Base-by-base conservation (phyloP, 768 basidiomycete genomes). In the Mrakia hoshinonis region DNA sequence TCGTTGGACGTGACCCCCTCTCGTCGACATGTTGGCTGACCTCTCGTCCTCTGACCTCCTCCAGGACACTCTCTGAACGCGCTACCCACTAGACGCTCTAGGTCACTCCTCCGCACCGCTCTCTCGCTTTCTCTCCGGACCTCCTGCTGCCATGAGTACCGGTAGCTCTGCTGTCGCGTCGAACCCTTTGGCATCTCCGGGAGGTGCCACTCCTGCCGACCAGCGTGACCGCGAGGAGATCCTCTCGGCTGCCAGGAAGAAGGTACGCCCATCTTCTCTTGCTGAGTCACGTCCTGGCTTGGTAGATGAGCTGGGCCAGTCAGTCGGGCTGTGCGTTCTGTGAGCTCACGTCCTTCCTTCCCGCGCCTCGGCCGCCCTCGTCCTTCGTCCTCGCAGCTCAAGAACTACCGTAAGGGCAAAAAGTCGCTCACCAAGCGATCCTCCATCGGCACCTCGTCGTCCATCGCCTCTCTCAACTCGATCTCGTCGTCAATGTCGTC, bases 391-490 rank as follows among this genome's bases (percentile, higher is more conserved):
- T 26, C 47, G 1, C 60, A 69, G 68, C 68, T 69, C 48, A 61
- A 69, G 38, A 62, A 55, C 18, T 69, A 69, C 34, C 68, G 68
- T 26, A 69, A 69, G 48, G 43, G 61, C 13, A 66, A 66, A 15
- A 15, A 15, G 15, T 34, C 48, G 26, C 15, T 46, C 47, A 31
- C 55, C 39, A 69, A 69, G 46, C 58, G 60, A 13, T 29, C 60
- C 4, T 69, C 68, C 60, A 66, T 61, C 24, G 26, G 39, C 24
- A 43, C 15, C 51, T 52, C 51, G 20, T 22, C 51, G n/a, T 64
- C 63, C 63, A 64, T 64, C 39, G 43, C 63, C 22, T 66, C 65
- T 29, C 26, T 66, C 31, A 47, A 20, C 31, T 51, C 47, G 24
- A 65, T 31, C 26, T 18, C 64, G n/a, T 62, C 61, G 18, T 62